Evolutionary conservation across 176 grass and related monocot species (phyloP).

Genomic region (Musa acuminata): DNA sequence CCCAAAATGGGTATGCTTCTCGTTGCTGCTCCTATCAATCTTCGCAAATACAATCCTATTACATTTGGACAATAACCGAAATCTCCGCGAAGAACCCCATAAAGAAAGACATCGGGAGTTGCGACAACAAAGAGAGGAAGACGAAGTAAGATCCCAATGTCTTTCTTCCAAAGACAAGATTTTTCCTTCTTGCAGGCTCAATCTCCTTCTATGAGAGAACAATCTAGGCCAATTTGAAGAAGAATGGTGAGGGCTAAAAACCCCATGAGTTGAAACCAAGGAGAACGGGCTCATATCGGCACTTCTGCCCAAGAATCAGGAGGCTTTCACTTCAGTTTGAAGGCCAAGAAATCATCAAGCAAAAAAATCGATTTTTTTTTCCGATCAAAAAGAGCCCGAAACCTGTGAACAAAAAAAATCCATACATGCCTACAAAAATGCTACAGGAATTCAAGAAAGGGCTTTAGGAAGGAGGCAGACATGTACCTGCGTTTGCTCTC

Average conservation of each 20-base stretch:
- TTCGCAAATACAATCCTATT: conserved; percentile 30
- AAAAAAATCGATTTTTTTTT: too few species aligned
- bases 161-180: background rate
- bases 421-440: too few species aligned
- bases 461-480: too few species aligned
- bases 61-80: conserved; percentile 7
- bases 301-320: background rate
- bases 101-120: background rate
- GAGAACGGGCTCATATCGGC: conserved; percentile 26
- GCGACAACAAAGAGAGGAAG: conserved; percentile 19
- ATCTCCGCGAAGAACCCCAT: conserved; percentile 4
- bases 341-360: too few species aligned
- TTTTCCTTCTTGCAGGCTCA: background rate
- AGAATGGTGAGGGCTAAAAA: background rate
- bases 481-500: too few species aligned
- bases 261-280: conserved; percentile 6
- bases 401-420: too few species aligned
- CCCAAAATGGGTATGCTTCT: conserved; percentile 24
- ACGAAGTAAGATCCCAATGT: conserved; percentile 19
- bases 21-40: conserved; percentile 31
- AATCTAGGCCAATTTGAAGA: background rate
- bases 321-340: too few species aligned
- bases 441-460: too few species aligned
- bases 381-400: too few species aligned
- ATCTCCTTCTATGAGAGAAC: background rate